Conservation (phyloP, 1,284 basidiomycete genomes). For the Mycena sp. region DNA sequence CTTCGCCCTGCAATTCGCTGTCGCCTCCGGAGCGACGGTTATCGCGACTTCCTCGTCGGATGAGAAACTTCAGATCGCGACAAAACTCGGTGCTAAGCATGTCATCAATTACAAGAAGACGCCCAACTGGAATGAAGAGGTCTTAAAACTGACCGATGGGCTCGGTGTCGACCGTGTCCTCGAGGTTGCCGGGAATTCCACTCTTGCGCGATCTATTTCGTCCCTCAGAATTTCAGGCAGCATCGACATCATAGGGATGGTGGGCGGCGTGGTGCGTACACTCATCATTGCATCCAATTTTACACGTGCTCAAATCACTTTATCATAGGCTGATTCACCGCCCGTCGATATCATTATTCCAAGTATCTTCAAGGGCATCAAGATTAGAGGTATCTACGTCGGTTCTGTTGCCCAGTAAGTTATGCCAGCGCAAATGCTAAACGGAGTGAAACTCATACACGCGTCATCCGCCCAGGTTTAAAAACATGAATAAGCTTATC, state of each 20-base stretch:
- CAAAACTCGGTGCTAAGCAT: slow-evolving; percentile 58
- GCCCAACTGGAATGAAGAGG: slow-evolving; percentile 65
- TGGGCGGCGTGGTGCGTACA: slow-evolving; percentile 37
- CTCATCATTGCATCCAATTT: neutral
- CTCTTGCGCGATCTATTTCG: slow-evolving; percentile 55
- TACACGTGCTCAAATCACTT: no score
- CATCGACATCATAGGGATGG: slow-evolving; percentile 59
- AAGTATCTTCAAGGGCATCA: slow-evolving; percentile 33
- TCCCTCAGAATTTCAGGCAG: slow-evolving; percentile 54
- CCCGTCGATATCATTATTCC: slow-evolving; percentile 19
- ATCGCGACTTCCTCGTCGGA: slow-evolving; percentile 71
- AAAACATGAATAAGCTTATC: slow-evolving; percentile 57
- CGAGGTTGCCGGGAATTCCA: slow-evolving; percentile 65
- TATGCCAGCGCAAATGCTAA: no score
- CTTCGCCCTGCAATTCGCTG: slow-evolving; percentile 62
- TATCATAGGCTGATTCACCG: neutral
- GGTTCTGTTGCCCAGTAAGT: slow-evolving; percentile 48
- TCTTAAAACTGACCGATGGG: slow-evolving; percentile 59
- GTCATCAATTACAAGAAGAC: slow-evolving; percentile 66
- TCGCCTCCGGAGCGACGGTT: slow-evolving; percentile 64
- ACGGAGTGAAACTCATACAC: no score
- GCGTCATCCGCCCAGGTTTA: slow-evolving; percentile 42
- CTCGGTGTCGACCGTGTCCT: slow-evolving; percentile 67
- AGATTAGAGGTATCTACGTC: slow-evolving; percentile 48
- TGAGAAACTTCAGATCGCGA: slow-evolving; percentile 60